Conservation (phyloP, 1,139 yeast genomes). For the Kluyveromyces sp. region DNA sequence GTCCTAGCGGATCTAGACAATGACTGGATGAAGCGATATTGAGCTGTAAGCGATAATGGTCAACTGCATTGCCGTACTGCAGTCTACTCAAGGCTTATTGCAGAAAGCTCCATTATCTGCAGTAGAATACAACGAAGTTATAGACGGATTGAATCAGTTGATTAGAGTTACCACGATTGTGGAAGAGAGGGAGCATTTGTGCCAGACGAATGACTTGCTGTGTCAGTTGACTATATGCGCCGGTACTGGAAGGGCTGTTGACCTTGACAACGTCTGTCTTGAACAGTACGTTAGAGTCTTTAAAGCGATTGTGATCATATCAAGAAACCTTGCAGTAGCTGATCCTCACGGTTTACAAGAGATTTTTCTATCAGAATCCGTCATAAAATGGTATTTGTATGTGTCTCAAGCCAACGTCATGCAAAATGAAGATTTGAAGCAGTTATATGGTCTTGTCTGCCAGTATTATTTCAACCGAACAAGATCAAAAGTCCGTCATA, state of each 20-base stretch:
- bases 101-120: conserved; percentile 3
- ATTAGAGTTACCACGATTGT: conserved; percentile 24
- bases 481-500: conserved; percentile 16
- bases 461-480: conserved; percentile 26
- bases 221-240: conserved; percentile 11
- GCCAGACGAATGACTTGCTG: conserved; percentile 19
- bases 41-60: no score
- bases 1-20: no score
- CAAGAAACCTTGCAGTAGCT: conserved; percentile 34
- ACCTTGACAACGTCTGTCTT: conserved; percentile 9
- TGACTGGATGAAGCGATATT: no score
- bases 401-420: not conserved
- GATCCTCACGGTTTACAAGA: conserved; percentile 25
- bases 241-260: conserved; percentile 1
- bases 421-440: not conserved
- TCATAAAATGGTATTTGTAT: conserved; percentile 3
- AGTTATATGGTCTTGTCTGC: conserved; percentile 16
- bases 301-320: conserved; percentile 34
- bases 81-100: not conserved
- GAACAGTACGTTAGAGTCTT: conserved; percentile 14
- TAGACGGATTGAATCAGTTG: conserved; percentile 19
- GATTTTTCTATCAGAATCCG: conserved; percentile 14
- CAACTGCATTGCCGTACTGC: not conserved
- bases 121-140: conserved; percentile 10
- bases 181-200: conserved; percentile 20